Evolutionary conservation across 176 grass and related monocot species (phyloP).

Genomic region (Carex myosuroides): DNA sequence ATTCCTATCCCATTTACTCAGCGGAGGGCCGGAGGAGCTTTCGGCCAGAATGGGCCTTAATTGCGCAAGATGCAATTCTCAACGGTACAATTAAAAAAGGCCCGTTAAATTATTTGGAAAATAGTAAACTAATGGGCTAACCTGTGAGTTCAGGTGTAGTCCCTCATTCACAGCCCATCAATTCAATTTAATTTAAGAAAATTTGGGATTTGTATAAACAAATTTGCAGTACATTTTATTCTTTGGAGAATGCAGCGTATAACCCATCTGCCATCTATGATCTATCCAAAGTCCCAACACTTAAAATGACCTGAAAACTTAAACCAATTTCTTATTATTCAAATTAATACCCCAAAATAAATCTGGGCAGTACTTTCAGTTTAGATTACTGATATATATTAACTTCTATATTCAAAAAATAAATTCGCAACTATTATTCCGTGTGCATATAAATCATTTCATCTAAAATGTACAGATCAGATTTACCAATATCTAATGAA

Average conservation of each 20-base stretch:
- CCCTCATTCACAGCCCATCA: background rate
- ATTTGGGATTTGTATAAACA: background rate
- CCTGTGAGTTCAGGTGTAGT: background rate
- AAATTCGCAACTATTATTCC: background rate
- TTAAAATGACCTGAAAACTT: background rate
- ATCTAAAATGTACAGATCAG: background rate
- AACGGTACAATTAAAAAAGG: background rate
- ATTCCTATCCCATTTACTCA: too few relatives aligned
- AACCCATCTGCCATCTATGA: background rate
- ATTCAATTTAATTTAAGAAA: background rate
- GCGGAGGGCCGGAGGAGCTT: too few relatives aligned
- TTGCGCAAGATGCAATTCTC: background rate
- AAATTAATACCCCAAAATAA: background rate
- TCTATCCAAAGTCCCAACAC: background rate
- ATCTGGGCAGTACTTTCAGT: background rate
- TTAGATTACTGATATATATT: background rate
- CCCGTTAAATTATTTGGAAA: background rate
- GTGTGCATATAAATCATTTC: background rate
- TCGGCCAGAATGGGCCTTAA: too few relatives aligned
- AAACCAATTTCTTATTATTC: background rate
- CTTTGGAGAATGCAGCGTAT: background rate
- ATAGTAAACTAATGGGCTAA: background rate
- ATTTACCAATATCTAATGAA: background rate
- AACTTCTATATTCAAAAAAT: background rate
- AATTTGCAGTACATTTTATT: background rate